These are phyloP conservation scores for Reticulomyxa filosa DNA, from an alignment of 78 protist genomes.

Conservation along the genomic window DNA sequence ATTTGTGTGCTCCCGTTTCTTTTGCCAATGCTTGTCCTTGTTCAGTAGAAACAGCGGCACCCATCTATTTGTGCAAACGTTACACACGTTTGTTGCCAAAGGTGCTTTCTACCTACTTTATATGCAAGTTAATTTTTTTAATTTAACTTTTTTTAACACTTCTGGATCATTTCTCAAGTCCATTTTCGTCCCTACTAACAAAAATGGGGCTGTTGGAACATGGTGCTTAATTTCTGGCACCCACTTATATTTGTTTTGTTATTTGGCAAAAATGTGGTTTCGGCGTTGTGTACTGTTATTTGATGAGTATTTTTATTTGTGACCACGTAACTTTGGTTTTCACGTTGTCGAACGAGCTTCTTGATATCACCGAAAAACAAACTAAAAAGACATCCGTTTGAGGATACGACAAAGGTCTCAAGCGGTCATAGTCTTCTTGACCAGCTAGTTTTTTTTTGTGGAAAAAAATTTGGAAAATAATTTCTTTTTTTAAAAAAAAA, in stretches of 20 bases:
- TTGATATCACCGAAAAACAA: conserved; percentile 52
- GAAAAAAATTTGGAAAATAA: too few species aligned
- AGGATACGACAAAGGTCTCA: conserved; percentile 61
- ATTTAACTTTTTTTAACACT: too few species aligned
- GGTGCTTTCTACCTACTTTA: too few species aligned
- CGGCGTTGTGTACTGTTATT: too few species aligned
- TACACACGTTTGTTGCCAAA: too few species aligned
- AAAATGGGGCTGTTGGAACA: conserved; percentile 47
- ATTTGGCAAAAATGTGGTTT: too few species aligned
- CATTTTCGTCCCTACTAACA: conserved; percentile 69
- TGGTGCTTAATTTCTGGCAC: conserved; percentile 67
- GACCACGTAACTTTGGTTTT: too few species aligned
- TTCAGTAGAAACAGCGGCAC: background rate
- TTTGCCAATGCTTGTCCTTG: conserved; percentile 1
- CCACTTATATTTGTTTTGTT: conserved; percentile 47
- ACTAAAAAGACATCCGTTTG: conserved; percentile 78
- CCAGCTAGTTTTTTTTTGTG: conserved; percentile 17
- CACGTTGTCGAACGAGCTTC: conserved; percentile 60
- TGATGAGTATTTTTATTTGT: too few species aligned
- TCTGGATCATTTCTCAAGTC: conserved; percentile 46
- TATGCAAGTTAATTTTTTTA: too few species aligned
- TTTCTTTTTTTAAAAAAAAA: too few species aligned
- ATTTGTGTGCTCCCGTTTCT: conserved; percentile 48
- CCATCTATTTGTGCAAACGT: background rate
- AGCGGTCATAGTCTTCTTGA: conserved; percentile 88